Conservation (phyloP, 2,329 filamentous ascomycete species). For the Aspergillus costaricaensis region DNA sequence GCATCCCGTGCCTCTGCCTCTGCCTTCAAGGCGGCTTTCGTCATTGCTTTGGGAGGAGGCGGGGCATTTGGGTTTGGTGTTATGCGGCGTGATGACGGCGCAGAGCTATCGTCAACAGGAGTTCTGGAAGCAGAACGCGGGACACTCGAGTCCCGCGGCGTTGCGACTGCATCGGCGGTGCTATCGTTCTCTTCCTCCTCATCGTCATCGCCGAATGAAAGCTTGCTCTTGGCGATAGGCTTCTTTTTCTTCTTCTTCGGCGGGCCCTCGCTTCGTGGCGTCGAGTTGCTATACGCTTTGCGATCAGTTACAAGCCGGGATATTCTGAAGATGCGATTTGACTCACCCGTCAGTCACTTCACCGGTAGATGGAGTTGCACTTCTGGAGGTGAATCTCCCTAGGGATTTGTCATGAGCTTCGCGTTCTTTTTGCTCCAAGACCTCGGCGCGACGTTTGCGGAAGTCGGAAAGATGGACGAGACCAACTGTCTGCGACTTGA, state of each 20-base stretch:
- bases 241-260: slow-evolving; percentile 62
- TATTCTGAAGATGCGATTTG: slow-evolving; percentile 14
- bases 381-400: slow-evolving; percentile 50
- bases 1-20: slow-evolving; percentile 77
- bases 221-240: slow-evolving; percentile 58
- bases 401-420: slow-evolving; percentile 69
- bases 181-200: slow-evolving; percentile 55
- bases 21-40: slow-evolving; percentile 73
- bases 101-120: slow-evolving; percentile 34
- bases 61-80: slow-evolving; percentile 49
- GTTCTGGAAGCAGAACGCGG: slow-evolving; percentile 42
- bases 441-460: slow-evolving; percentile 91
- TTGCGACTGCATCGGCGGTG: slow-evolving; percentile 38
- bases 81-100: slow-evolving; percentile 36
- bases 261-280: slow-evolving; percentile 48
- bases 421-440: slow-evolving; percentile 85
- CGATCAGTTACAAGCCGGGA: slow-evolving; percentile 49
- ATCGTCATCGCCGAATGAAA: slow-evolving; percentile 67
- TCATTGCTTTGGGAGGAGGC: slow-evolving; percentile 70
- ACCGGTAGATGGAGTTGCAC: slow-evolving; percentile 51
- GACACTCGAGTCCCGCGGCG: slow-evolving; percentile 41
- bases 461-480: slow-evolving; percentile 91
- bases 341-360: slow-evolving; percentile 62
- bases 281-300: slow-evolving; percentile 58
- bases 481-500: slow-evolving; percentile 85